These are phyloP conservation scores for Entelexis sorbosivorans DNA, from an alignment of 1,139 yeast species.

Conservation along the genomic window DNA sequence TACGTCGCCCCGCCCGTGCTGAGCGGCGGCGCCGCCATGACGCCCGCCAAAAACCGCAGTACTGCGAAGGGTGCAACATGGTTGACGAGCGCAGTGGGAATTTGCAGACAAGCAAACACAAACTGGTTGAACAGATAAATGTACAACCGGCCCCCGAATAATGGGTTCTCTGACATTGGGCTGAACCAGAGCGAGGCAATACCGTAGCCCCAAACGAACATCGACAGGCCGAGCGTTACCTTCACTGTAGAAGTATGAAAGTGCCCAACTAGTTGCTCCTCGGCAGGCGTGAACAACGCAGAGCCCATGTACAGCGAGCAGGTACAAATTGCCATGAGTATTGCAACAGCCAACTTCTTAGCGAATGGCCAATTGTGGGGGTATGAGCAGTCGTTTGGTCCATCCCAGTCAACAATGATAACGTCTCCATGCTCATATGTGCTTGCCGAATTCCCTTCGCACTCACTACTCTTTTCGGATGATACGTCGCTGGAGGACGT, in stretches of 20 bases:
- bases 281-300: constrained; percentile 52
- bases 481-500: background rate
- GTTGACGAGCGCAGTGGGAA: constrained; percentile 39
- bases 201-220: constrained; percentile 46
- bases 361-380: constrained; percentile 16
- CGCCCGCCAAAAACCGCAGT: constrained; percentile 68
- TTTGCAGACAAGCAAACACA: constrained; percentile 42
- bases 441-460: background rate
- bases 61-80: constrained; percentile 44
- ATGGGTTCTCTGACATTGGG: constrained; percentile 41
- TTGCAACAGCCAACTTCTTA: constrained; percentile 33
- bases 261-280: constrained; percentile 35
- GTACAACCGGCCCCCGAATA: constrained; percentile 38
- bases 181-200: constrained; percentile 42
- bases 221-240: constrained; percentile 40
- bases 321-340: constrained; percentile 36
- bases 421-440: background rate
- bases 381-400: constrained; percentile 14
- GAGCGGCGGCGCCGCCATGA: constrained; percentile 72
- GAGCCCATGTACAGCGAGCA: constrained; percentile 49
- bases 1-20: constrained; percentile 76
- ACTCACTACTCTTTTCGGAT: background rate
- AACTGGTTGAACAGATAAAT: constrained; percentile 42
- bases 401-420: constrained; percentile 20
- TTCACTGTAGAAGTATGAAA: constrained; percentile 37